Evolutionary conservation across 495 filamentous ascomycete genomes (phyloP), one percentile per base, ranked within the genome.

Genomic region (Saxophila tyrrhenica): DNA sequence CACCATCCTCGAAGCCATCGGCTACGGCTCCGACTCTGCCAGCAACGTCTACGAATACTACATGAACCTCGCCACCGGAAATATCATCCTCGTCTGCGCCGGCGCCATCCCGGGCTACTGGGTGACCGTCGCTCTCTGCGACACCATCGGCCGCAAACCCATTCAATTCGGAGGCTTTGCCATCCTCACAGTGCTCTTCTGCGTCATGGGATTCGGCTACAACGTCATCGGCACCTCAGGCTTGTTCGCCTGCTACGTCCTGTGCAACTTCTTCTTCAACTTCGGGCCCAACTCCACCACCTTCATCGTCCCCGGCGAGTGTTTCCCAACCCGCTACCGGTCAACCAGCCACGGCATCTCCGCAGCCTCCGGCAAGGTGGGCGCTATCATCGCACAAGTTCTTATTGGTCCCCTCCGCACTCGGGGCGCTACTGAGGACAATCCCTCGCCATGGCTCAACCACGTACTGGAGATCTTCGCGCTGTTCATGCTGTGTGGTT

Each of bases 241-340:
- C 47, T 73, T 89, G 11, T 73, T 90, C 21, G 82, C 73, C n/a
- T 75, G 88, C 53, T 92, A 91, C 64, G 76, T 91, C 19, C 69
- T 92, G 2, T 81, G 82, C n/a, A 84, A 91, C 59, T 86, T 87
- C 72, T 90, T 87, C 73, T 91, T 91, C 77, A 90, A 91, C 71
- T 89, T 79, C 55, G 82, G 88, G 1, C 89, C 89, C 50, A 94
- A 94, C 68, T 75, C 86, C 1, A 94, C 86, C 20, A 94, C 88
- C 29, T 94, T 94, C 72, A 84, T 94, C 62, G 82, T 94, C 0
- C 89, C 89, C 10, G 89, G 87, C 20, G 89, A 95, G 65, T 84
- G 81, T 61, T 95, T 92, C 72, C 89, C 89, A 0, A 94, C 89
- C 3, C 81, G 88, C 42, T 92, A 91, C 64, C 78, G 89, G 2